These are phyloP conservation scores for Collybia sp. DNA, from an alignment of 768 basidiomycete species.

Conservation along the genomic window DNA sequence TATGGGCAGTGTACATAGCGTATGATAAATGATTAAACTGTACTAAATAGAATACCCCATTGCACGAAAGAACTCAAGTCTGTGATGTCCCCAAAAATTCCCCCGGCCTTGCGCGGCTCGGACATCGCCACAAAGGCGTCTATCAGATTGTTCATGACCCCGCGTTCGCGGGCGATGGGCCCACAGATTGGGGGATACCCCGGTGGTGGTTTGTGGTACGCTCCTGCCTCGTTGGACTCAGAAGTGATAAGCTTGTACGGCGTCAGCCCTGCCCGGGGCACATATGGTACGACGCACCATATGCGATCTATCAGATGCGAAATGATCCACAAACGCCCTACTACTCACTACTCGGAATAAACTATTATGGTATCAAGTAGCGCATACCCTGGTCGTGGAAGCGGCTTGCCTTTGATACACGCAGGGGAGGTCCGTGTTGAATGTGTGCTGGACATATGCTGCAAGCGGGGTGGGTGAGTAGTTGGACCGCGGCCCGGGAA, in stretches of 20 bases:
- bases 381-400: neutral
- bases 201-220: slow-evolving; percentile 34
- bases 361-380: slow-evolving; percentile 27
- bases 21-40: too few relatives aligned
- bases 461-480: slow-evolving; percentile 9
- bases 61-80: slow-evolving; percentile 11
- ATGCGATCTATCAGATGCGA: slow-evolving; percentile 74
- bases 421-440: slow-evolving; percentile 27
- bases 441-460: slow-evolving; percentile 46
- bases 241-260: neutral
- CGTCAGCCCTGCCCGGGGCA: neutral
- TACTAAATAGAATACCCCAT: slow-evolving; percentile 1
- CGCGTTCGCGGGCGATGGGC: slow-evolving; percentile 26
- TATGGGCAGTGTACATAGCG: too few relatives aligned
- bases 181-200: slow-evolving; percentile 47
- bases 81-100: slow-evolving; percentile 38
- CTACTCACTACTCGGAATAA: slow-evolving; percentile 59
- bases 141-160: slow-evolving; percentile 52
- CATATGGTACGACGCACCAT: slow-evolving; percentile 45
- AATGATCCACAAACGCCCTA: slow-evolving; percentile 44
- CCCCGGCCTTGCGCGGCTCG: slow-evolving; percentile 9
- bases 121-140: slow-evolving; percentile 50
- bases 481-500: neutral
- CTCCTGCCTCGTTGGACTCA: neutral
- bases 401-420: slow-evolving; percentile 42